phyloP scores from a whole-genome alignment of 2,329 filamentous ascomycete genomes.

The Bertia moriformis region DNA sequence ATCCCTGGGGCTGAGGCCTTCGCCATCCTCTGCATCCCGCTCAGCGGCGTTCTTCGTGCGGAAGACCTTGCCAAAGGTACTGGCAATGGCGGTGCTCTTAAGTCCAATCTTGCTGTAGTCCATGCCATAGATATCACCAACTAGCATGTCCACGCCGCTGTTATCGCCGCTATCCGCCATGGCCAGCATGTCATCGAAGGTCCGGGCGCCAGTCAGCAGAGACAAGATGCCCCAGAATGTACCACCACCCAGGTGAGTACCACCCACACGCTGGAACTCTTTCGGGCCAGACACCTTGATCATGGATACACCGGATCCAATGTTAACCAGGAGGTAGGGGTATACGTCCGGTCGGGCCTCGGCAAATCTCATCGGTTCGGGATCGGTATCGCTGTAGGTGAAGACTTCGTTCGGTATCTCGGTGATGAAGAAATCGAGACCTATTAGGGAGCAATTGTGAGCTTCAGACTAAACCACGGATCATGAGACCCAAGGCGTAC shows the following conservation, averaged over 20 bases:
- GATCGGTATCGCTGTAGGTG: conserved; percentile 79
- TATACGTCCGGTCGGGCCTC: conserved; percentile 70
- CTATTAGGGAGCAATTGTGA: conserved; percentile 24
- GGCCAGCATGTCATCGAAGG: conserved; percentile 94
- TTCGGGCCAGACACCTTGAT: conserved; percentile 87
- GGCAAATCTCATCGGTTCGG: conserved; percentile 63
- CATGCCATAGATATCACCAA: conserved; percentile 93
- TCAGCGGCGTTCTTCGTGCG: conserved; percentile 80
- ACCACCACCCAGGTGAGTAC: conserved; percentile 88
- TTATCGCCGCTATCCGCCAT: conserved; percentile 89
- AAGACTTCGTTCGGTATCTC: conserved; percentile 96
- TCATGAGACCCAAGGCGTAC: no score
- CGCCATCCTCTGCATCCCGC: conserved; percentile 59
- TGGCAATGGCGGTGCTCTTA: conserved; percentile 89
- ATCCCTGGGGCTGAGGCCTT: conserved; percentile 37
- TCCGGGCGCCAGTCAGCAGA: conserved; percentile 78
- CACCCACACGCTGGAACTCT: conserved; percentile 78
- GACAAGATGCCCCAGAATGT: conserved; percentile 92
- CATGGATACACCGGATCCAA: conserved; percentile 91
- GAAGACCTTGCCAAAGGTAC: conserved; percentile 93
- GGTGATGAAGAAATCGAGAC: conserved; percentile 96
- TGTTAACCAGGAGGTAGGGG: conserved; percentile 94
- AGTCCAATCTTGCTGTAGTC: conserved; percentile 93
- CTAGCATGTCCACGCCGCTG: conserved; percentile 82
- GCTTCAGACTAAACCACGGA: conserved; percentile 4